Base-by-base conservation (phyloP, 495 filamentous ascomycete genomes). In the Haplographium delicatum region DNA sequence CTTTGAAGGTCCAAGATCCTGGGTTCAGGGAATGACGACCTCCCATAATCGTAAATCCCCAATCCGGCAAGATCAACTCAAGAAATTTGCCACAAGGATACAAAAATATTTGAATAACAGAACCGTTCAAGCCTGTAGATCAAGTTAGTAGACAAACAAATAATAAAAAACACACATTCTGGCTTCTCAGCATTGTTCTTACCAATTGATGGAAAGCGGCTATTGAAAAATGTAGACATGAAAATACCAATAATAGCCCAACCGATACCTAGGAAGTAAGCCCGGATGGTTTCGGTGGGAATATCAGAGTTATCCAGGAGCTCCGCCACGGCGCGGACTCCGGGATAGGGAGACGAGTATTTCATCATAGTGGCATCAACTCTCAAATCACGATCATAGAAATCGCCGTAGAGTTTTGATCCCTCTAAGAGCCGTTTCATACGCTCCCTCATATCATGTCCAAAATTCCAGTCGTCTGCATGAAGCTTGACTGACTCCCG, bases 1-100 rank as follows among this genome's bases (percentile, higher is more conserved):
- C 84, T 60, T 89, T 89, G 64, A 86, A 79, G 59, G 85, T 88
- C 68, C 88, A 89, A 25, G 79, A 81, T 10, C 85, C 82, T 5
- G 82, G 83, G 53, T 88, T 88, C 24, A 86, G 54, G 31, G 72
- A 75, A 57, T 72, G 76, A 15, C 70, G 59, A 26, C 71, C 39
- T 7, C 83, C 82, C 47, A 82, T 78, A n/a, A 79, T 55, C 24
- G 49, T 69, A 58, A 80, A 68, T 25, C 73, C 62, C 27, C 71
- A 72, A 11, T 73, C 51, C 10, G 85, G 85, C 46, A 54, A 38
- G 11, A 49, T 38, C 24, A 44, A 58, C 15, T 64, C 62, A 0
- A 68, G 56, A 9, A 62, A 37, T 40, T 67, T 64, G 15, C 59
- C 67, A 38, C 66, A 68, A 3, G 67, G 67, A n/a, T 53, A 68